Evolutionary conservation across 2,329 filamentous ascomycete species (phyloP), one percentile per base, ranked within the genome.

Genomic region (Rhynchosporium graminicola): DNA sequence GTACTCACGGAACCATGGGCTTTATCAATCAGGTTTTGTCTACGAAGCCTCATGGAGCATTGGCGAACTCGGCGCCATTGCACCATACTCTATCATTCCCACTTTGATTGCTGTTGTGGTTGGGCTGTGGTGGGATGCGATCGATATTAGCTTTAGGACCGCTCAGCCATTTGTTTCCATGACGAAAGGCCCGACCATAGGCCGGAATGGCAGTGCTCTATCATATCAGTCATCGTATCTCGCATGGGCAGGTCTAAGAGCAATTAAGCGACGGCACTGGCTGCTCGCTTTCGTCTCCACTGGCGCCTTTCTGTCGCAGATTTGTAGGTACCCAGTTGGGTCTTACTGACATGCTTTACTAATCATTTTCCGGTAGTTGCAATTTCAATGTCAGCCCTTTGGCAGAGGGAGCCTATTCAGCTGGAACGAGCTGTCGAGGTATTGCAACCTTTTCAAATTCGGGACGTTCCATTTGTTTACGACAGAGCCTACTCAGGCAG

Each of bases 341-440:
- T 3, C 42, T n/a, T 43, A 12, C 15, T 12, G 5, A 12, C 5
- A 43, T 20, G 20, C 42, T 43, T 13, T 50, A 15, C 28, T 50
- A 31, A 50, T 4, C 20, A n/a, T 31, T 8, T 4, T 50, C 6
- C 9, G 7, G 9, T 29, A 50, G 47, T 50, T 13, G 28, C 47
- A n/a, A 50, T 50, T 3, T 33, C 47, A 3, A 50, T 50, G 47
- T 50, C 47, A 31, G 47, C 47, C 15, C 47, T 50, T 31, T 50
- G 47, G 47, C 28, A 28, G 12, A 50, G 47, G 33, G 28, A 50
- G 28, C 28, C 28, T 7, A 31, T 50, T n/a, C 47, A 50, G 33
- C 28, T n/a, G 9, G 47, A 50, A 33, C 26, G 28, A 3, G 28
- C 47, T 50, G 28, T 50, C 47, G 47, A 50, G 47, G 47, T 50